Percentiles rank a stretch among this genome's conserved stretches.
Evolutionary conservation across 2,329 filamentous ascomycete species (phyloP).

Genomic region (Stenocarpella maydis): DNA sequence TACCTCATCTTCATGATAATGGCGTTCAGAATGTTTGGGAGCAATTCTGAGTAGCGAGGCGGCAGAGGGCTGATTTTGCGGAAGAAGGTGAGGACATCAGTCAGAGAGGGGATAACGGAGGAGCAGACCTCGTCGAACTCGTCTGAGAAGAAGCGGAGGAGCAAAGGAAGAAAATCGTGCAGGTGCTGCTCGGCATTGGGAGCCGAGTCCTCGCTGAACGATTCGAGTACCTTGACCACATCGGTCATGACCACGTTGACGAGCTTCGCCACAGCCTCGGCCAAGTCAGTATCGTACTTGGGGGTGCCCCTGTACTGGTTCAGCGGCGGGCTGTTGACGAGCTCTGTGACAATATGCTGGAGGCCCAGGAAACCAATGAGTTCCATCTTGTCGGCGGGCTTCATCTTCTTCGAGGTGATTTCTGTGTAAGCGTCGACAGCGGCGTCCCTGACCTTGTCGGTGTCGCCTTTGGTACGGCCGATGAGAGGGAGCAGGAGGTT

Average conservation of each 20-base stretch:
- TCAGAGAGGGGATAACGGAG: conserved; percentile 91
- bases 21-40: conserved; percentile 87
- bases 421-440: conserved; percentile 96
- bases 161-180: conserved; percentile 82
- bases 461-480: conserved; percentile 71
- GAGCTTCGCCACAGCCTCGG: conserved; percentile 92
- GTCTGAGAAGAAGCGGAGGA: conserved; percentile 94
- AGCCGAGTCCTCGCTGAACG: conserved; percentile 69
- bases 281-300: conserved; percentile 93
- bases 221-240: conserved; percentile 84
- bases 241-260: conserved; percentile 91
- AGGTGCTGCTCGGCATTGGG: conserved; percentile 83
- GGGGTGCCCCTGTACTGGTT: conserved; percentile 80
- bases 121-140: conserved; percentile 99
- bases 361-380: conserved; percentile 93
- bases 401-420: conserved; percentile 98
- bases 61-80: conserved; percentile 81
- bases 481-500: conserved; percentile 85
- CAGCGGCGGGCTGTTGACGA: conserved; percentile 83
- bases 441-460: conserved; percentile 86
- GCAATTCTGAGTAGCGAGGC: conserved; percentile 78
- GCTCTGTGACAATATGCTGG: conserved; percentile 82
- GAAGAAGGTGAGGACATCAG: conserved; percentile 89
- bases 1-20: conserved; percentile 97
- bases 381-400: conserved; percentile 88